Evolutionary conservation across 371 early-diverging fungal genomes (phyloP).

Genomic region (Catenaria anguillulae): DNA sequence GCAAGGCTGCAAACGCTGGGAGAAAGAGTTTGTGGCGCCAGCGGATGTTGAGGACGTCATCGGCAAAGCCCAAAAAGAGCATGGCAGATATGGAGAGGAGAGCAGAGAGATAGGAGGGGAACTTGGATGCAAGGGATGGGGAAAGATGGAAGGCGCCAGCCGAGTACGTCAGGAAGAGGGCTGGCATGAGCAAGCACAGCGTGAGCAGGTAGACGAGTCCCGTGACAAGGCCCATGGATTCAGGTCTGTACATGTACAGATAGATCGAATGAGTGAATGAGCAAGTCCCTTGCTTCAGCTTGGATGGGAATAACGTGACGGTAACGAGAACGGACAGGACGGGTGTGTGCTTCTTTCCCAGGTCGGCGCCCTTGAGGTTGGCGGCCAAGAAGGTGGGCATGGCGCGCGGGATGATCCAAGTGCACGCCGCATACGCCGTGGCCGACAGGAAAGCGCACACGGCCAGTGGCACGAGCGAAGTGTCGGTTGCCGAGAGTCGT

Average conservation of each 20-base stretch:
- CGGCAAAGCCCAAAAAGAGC: slow-evolving; percentile 93
- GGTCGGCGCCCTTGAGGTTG: slow-evolving; percentile 63
- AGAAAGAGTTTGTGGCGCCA: slow-evolving; percentile 94
- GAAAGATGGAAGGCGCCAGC: neutral
- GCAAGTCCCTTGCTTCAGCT: too few species aligned
- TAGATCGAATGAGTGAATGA: too few species aligned
- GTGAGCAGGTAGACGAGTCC: slow-evolving; percentile 60
- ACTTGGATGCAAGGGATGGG: slow-evolving; percentile 20
- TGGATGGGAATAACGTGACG: too few species aligned
- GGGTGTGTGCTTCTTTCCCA: slow-evolving; percentile 66
- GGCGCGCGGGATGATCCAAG: slow-evolving; percentile 11
- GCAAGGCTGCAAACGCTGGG: slow-evolving; percentile 83
- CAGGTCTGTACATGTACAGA: slow-evolving; percentile 59
- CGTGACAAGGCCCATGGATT: slow-evolving; percentile 62
- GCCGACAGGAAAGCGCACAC: neutral
- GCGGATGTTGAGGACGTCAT: slow-evolving; percentile 89
- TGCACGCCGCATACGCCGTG: neutral
- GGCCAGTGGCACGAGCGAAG: neutral
- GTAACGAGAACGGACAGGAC: slow-evolving; percentile 52
- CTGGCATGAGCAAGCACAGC: slow-evolving; percentile 82
- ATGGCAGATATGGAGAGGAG: slow-evolving; percentile 79
- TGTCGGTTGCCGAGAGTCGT: too few species aligned
- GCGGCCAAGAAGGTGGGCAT: slow-evolving; percentile 42
- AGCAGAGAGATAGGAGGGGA: slow-evolving; percentile 74
- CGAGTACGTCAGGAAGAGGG: slow-evolving; percentile 75